Evolutionary conservation across 768 basidiomycete species (phyloP).

Genomic region (Boletus tylopilopsis): DNA sequence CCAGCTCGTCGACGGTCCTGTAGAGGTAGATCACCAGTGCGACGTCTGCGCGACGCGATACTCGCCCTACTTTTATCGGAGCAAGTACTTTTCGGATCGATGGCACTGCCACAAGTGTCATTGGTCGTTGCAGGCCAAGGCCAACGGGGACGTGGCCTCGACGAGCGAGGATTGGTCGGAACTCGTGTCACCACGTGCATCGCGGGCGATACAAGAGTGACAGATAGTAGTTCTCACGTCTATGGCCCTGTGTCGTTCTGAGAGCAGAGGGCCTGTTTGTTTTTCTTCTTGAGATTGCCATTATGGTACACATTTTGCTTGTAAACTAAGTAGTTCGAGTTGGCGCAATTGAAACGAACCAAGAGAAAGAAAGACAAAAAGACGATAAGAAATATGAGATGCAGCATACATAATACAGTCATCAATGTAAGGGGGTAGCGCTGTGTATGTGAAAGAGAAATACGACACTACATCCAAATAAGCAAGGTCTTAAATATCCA

Average conservation of each 20-base stretch:
- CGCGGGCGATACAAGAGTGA: conserved; percentile 20
- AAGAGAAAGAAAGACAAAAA: neutral
- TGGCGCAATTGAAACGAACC: neutral
- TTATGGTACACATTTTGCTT: conserved; percentile 24
- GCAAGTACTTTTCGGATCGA: conserved; percentile 20
- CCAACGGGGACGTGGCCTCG: neutral
- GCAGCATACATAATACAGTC: conserved; percentile 21
- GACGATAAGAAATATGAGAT: conserved; percentile 6
- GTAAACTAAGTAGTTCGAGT: conserved; percentile 27
- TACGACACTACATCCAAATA: conserved; percentile 24
- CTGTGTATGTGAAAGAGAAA: conserved; percentile 3
- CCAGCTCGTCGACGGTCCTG: conserved; percentile 26
- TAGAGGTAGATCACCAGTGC: conserved; percentile 42
- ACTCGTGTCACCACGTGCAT: conserved; percentile 5
- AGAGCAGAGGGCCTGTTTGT: neutral
- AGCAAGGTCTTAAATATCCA: conserved; percentile 22
- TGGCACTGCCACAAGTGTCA: conserved; percentile 47
- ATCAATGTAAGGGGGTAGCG: conserved; percentile 14
- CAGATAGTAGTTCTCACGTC: neutral
- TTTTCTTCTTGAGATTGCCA: conserved; percentile 3
- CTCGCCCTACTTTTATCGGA: conserved; percentile 73
- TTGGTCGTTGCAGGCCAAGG: conserved; percentile 17
- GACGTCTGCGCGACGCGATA: conserved; percentile 60
- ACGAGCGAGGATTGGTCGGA: conserved; percentile 16
- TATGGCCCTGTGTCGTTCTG: neutral